Evolutionary conservation across 2,329 filamentous ascomycete genomes (phyloP), one percentile per base, ranked within the genome.

Genomic region (Chaetomium olivaceum): DNA sequence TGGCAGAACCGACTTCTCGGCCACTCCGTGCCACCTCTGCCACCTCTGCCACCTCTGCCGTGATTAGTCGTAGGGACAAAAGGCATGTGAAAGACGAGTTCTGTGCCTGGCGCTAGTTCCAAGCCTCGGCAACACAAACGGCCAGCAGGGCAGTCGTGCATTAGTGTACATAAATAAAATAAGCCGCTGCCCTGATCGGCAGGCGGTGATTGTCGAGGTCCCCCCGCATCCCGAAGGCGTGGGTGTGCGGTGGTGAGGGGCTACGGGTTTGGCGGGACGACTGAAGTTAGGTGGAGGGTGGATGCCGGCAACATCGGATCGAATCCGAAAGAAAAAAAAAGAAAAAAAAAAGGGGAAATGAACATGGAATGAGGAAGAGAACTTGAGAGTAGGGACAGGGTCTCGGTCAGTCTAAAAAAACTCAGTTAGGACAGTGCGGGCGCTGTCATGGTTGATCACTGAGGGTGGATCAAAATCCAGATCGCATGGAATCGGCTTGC

Each of bases 21-120:
- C 51, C 62, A 57, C 29, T n/a, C 36, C 46, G 55, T 16, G 27
- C 36, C 14, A 7, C 29, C 27, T 59, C 23, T 31, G 25, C 36
- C 14, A 7, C 29, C 27, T 59, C 23, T 31, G 25, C 27, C 27
- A n/a, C 29, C n/a, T 58, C 21, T 58, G 51, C 36, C 39, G 36
- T 19, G 36, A 19, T 61, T 39, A 25, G 23, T 43, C 12, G 46
- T 25, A 61, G 14, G 14, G 21, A 56, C 19, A 23, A 12, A 16
- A 52, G 50, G 63, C 69, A 71, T 70, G 69, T 69, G 68, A 71
- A 68, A 57, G 67, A n/a, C 36, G 21, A 43, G 7, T 62, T 67
- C 31, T 65, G 66, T 70, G 60, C 68, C 68, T 70, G 68, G 46
- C 63, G 54, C 66, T 64, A 64, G 62, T 50, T 29, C 29, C 33